Base-by-base conservation (phyloP, 2,329 filamentous ascomycete species). In the Ophiognomonia clavigignenti-juglandacearum region DNA sequence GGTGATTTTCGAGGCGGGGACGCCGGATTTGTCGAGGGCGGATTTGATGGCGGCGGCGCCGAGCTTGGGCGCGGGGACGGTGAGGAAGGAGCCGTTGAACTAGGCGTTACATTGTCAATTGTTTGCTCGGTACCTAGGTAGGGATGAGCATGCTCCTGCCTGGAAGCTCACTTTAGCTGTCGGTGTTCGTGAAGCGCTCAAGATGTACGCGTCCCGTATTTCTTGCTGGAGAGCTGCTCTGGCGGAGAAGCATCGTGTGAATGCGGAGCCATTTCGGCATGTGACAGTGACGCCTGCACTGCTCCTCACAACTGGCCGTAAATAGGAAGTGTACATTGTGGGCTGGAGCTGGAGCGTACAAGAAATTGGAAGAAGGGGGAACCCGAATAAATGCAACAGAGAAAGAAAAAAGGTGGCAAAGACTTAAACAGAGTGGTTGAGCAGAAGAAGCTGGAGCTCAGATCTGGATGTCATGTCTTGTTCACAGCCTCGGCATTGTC, bases 51-150 rank as follows among this genome's bases (percentile, higher is more conserved):
- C 93, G 14, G 84, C 83, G 24, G 92, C 89, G 56, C 88, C 93
- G 39, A 98, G 85, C 61, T 87, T 78, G n/a, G 93, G 86, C 9
- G 91, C 92, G 4, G 90, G 75, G 26, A 97, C 82, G 39, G 79
- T 86, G 37, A 86, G 77, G 65, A 95, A 93, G 14, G 88, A 85
- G 62, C 93, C 93, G 71, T 97, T 96, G 78, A 97, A 96, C 89
- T 96, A 49, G n/a, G n/a, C n/a, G n/a, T 34, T 6, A 19, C 4
- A 9, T n/a, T 23, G 27, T 52, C 26, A 52, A 37, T 16, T 22
- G n/a, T n/a, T n/a, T n/a, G n/a, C n/a, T n/a, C n/a, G n/a, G n/a
- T n/a, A n/a, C n/a, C n/a, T n/a, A n/a, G n/a, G n/a, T n/a, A n/a
- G n/a, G n/a, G n/a, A n/a, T n/a, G n/a, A n/a, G n/a, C n/a, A 31